Base-by-base conservation (phyloP, 108 stramenopile genomes). In the Cylindrotheca fusiformis region DNA sequence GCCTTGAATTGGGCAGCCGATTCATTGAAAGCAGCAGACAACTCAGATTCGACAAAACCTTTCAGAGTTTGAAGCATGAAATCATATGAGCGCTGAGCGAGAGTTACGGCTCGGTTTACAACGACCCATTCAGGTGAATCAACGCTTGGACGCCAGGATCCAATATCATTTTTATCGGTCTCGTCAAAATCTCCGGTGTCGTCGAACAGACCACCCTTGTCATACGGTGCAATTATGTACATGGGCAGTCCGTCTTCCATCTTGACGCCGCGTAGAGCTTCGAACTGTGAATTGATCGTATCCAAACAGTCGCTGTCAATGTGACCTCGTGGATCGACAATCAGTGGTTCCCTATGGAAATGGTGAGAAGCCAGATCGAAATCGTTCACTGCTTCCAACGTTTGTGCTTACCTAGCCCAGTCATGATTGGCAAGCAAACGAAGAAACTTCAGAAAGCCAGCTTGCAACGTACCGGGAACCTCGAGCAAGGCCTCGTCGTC, bases 301-400 rank as follows among this genome's bases (percentile, higher is more conserved):
- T 57, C 49, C 45, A 58, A 67, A 58, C 87, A 87, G 28, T 79
- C 75, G 14, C 70, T 46, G 23, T 71, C 52, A 32, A 94, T 83
- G 48, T 86, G 83, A 33, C 69, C 65, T 49, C 89, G 85, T n/a
- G 93, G 93, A 71, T 94, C 85, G n/a, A 94, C 78, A 61, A 94
- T 82, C 32, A 93, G 58, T 4, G 92, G 88, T 30, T 84, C 71
- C 61, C 81, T 79, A 32, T 75, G 36, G 2, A 41, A 53, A 60
- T 52, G 0, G 59, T 24, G 33, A 48, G 45, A 70, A 26, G 4
- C 26, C 12, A 49, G 36, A 27, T 30, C n/a, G n/a, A n/a, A n/a
- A 20, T 12, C 12, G 23, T 52, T 52, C 12, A 19, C 21, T 22
- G 51, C 12, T 20, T 22, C 51, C 27, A 27, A n/a, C n/a, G n/a